Base-by-base conservation (phyloP, 495 filamentous ascomycete species). In the Tuber umbilicatum region DNA sequence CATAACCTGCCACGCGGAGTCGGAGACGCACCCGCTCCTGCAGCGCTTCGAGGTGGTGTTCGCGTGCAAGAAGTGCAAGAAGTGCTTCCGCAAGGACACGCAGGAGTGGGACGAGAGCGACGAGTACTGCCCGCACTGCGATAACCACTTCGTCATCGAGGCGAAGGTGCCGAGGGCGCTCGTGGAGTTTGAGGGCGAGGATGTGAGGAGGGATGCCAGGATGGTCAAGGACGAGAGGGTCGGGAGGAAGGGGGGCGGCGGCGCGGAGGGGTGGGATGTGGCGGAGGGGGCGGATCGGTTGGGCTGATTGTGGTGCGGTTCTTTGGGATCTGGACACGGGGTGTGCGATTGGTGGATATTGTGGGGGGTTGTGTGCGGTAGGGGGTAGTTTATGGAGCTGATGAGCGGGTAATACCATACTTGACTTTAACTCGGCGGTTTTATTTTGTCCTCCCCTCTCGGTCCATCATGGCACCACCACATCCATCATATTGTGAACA, bases 91-190 rank as follows among this genome's bases (percentile, higher is more conserved):
- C 69, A 99, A 98, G 85, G 92, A 97, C 80, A 89, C 90, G 27
- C 84, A 88, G 71, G 92, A 97, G 82, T 97, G 97, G 81, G 95
- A 99, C 80, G 96, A 97, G 78, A 89, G 93, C 83, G 96, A 99
- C 86, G 96, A 99, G 84, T 98, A 97, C 86, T 98, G 95, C 85
- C 96, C 95, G n/a, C 92, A 97, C 85, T 99, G 95, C 86, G 95
- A 99, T 83, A 99, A 99, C 84, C 95, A 98, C 84, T 99, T 93
- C 82, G 91, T 98, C 37, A 84, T 98, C 74, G 94, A 97, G 27
- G 95, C 95, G 38, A 82, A 91, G 73, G 92, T 90, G 35, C 92
- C 95, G 16, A 91, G 93, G 84, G 87, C 93, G 14, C 86, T 89
- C 45, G 83, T 99, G 71, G 87, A 92, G 72, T 87, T 98, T 40